These are phyloP conservation scores for Kwoniella pini DNA, from an alignment of 768 basidiomycete species.

Conservation along the genomic window DNA sequence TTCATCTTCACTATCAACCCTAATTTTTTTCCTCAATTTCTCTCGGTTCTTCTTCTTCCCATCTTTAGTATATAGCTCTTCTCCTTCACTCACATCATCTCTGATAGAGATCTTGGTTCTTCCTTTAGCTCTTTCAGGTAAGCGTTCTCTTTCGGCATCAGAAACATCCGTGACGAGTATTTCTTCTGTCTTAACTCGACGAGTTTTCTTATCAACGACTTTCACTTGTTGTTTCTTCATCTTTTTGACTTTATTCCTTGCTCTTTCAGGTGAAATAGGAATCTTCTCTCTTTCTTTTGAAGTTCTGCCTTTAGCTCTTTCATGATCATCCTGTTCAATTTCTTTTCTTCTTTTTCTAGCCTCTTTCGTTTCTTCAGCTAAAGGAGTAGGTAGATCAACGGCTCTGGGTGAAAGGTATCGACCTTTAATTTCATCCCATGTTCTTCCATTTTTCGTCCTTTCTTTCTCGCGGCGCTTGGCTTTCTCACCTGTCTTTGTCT, in stretches of 20 bases:
- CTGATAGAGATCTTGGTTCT: not conserved
- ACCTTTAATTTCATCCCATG: slow-evolving; percentile 8
- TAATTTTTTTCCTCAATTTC: not conserved
- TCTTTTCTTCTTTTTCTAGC: not conserved
- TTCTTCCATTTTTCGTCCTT: not conserved
- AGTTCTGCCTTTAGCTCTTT: not conserved
- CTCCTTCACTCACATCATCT: not conserved
- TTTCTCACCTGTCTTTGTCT: not conserved
- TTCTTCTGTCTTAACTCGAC: slow-evolving; percentile 7
- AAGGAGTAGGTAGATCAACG: slow-evolving; percentile 10
- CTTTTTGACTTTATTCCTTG: slow-evolving; percentile 2
- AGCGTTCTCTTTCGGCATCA: not conserved
- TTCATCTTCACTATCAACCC: slow-evolving; percentile 8
- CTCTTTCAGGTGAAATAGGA: slow-evolving; percentile 4
- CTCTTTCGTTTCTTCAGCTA: not conserved
- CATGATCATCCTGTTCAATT: slow-evolving; percentile 1
- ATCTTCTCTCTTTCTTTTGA: slow-evolving; percentile 6
- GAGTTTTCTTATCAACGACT: slow-evolving; percentile 4
- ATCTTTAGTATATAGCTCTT: not conserved
- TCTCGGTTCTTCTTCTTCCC: slow-evolving; percentile 5
- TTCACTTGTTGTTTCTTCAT: slow-evolving; percentile 13
- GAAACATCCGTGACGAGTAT: slow-evolving; percentile 4
- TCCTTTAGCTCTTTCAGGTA: slow-evolving; percentile 2
- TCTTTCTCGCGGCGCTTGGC: slow-evolving; percentile 1
- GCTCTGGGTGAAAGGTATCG: not conserved